phyloP scores from a whole-genome alignment of 371 early-diverging fungal species.

The Lichtheimia ornata region DNA sequence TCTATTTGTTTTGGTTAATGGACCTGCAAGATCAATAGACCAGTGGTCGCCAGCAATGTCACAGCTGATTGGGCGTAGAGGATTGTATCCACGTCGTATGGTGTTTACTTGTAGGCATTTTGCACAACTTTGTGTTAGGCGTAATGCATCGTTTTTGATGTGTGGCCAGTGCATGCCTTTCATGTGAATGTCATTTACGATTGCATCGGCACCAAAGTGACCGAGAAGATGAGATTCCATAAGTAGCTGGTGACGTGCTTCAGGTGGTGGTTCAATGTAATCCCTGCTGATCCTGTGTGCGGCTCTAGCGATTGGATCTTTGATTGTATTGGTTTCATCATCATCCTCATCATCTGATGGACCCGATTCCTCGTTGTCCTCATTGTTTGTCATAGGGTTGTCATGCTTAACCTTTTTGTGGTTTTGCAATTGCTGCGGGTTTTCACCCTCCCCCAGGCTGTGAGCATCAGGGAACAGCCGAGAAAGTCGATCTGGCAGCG shows the following conservation, averaged over 20 bases:
- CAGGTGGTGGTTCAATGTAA: background rate
- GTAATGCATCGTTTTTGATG: slow-evolving; percentile 15
- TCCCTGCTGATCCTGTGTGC: background rate
- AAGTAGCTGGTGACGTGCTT: slow-evolving; percentile 4
- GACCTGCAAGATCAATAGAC: no score
- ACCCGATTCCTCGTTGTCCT: no score
- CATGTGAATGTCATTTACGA: slow-evolving; percentile 8
- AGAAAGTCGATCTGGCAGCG: slow-evolving; percentile 21
- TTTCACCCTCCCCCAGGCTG: slow-evolving; percentile 20
- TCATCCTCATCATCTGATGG: no score
- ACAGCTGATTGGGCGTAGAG: no score
- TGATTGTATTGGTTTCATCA: background rate
- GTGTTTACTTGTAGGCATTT: slow-evolving; percentile 17
- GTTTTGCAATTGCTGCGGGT: background rate
- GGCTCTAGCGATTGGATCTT: background rate
- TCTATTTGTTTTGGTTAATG: no score
- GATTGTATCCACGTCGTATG: slow-evolving; percentile 13
- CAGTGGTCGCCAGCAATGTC: no score
- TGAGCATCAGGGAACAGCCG: slow-evolving; percentile 12
- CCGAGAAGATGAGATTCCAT: slow-evolving; percentile 15
- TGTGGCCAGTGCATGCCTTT: slow-evolving; percentile 16
- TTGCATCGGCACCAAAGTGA: slow-evolving; percentile 19
- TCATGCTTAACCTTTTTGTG: no score
- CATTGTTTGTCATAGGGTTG: no score
- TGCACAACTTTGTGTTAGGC: slow-evolving; percentile 7